A percentile compares a stretch with the other conserved stretches of the same genome.
Evolutionary conservation across 176 grass and related monocot genomes (phyloP).

Genomic region (Eragrostis curvula): DNA sequence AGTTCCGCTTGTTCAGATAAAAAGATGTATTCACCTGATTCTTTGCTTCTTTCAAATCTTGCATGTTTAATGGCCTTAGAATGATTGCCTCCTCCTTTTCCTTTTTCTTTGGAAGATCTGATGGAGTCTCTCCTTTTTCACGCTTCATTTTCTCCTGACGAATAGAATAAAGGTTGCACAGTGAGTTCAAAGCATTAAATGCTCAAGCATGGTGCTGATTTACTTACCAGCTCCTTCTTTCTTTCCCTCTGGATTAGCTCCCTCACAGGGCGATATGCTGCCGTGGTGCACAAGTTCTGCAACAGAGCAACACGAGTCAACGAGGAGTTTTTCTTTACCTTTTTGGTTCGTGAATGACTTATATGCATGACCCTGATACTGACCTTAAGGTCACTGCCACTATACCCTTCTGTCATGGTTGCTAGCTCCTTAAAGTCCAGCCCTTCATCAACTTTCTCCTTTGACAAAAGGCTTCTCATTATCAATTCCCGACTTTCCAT

Average conservation of each 20-base stretch:
- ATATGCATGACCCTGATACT: conserved; percentile 40
- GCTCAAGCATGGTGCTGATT: not conserved
- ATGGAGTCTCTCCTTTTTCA: conserved; percentile 41
- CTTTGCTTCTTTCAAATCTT: conserved; percentile 89
- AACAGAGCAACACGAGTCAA: conserved; percentile 22
- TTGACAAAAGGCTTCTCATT: conserved; percentile 74
- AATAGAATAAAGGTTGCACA: conserved; percentile 6
- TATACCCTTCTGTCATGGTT: conserved; percentile 91
- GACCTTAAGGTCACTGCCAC: conserved; percentile 95
- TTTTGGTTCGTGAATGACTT: not conserved
- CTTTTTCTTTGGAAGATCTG: conserved; percentile 41
- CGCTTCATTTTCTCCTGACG: conserved; percentile 57
- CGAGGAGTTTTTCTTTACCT: not conserved
- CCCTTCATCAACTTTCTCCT: conserved; percentile 70
- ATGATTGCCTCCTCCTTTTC: conserved; percentile 54
- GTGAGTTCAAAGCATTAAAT: not conserved
- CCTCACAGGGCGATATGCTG: conserved; percentile 89
- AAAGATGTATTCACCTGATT: conserved; percentile 64
- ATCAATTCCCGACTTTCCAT: conserved; percentile 77
- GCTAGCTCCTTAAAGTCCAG: conserved; percentile 87
- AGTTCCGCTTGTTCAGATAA: not conserved
- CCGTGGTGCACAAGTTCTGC: conserved; percentile 88
- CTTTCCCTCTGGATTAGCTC: conserved; percentile 91
- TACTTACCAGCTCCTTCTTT: conserved; percentile 84
- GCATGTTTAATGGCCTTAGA: conserved; percentile 79